A percentile compares a stretch with the other conserved stretches of the same genome.
These are phyloP conservation scores for Selenicereus undatus DNA, from an alignment of 148 eudicot genomes.

Conservation along the genomic window DNA sequence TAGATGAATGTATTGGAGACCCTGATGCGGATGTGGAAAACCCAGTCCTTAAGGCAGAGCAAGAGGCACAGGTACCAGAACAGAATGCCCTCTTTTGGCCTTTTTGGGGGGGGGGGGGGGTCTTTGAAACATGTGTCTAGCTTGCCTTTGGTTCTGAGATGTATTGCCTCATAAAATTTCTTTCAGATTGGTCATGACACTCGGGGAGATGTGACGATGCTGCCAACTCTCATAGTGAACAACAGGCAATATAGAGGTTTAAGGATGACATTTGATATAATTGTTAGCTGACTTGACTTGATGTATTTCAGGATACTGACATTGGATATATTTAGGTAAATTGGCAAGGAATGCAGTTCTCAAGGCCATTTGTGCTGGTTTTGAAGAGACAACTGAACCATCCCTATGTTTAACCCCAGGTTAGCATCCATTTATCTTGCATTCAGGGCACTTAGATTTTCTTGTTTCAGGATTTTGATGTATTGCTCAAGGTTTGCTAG, in stretches of 20 bases:
- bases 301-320: slow-evolving; percentile 2
- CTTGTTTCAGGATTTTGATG: neutral
- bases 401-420: slow-evolving; percentile 71
- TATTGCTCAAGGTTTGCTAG: neutral
- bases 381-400: slow-evolving; percentile 94
- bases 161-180: neutral
- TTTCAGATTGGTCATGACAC: slow-evolving; percentile 81
- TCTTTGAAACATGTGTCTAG: neutral
- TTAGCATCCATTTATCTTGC: slow-evolving; percentile 17
- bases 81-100: neutral
- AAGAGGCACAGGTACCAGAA: slow-evolving; percentile 60
- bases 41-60: slow-evolving; percentile 65
- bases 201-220: slow-evolving; percentile 95
- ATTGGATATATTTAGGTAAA: slow-evolving; percentile 50
- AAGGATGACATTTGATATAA: slow-evolving; percentile 6
- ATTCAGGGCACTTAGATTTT: neutral
- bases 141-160: slow-evolving; percentile 14
- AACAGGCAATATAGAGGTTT: slow-evolving; percentile 89
- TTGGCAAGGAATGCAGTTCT: slow-evolving; percentile 81
- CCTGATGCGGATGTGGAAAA: slow-evolving; percentile 61
- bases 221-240: slow-evolving; percentile 91
- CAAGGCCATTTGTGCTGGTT: slow-evolving; percentile 93
- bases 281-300: slow-evolving; percentile 1
- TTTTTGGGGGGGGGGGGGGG: no score
- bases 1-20: slow-evolving; percentile 69